Evolutionary conservation across 257 asterid species (phyloP).

Genomic region (Perilla frutescens): DNA sequence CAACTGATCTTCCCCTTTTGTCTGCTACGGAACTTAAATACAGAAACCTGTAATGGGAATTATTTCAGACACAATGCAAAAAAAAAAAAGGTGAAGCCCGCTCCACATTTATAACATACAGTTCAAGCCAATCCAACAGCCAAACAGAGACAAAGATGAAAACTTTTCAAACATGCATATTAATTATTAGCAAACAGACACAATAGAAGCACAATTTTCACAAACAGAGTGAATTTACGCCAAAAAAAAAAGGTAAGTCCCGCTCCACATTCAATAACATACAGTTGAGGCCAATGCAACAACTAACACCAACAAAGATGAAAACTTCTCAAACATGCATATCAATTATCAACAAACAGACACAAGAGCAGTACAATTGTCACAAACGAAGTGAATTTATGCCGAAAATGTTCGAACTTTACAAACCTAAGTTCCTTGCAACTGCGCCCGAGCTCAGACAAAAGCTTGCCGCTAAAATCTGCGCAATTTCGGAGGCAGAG

Average conservation of each 20-base stretch:
- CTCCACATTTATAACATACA: constrained; percentile 29
- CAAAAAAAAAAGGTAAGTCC: constrained; percentile 35
- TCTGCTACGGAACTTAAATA: constrained; percentile 91
- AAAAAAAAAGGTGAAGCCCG: constrained; percentile 36
- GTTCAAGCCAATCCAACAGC: background rate
- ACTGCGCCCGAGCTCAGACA: constrained; percentile 67
- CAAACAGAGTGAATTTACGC: constrained; percentile 11
- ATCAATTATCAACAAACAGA: constrained; percentile 4
- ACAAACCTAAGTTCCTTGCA: constrained; percentile 86
- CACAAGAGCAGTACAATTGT: constrained; percentile 19
- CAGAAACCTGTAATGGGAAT: constrained; percentile 64
- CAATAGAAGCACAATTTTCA: constrained; percentile 18
- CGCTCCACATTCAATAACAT: constrained; percentile 30
- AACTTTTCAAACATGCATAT: constrained; percentile 14
- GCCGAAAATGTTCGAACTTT: background rate
- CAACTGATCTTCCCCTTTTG: constrained; percentile 81
- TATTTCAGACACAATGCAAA: constrained; percentile 28
- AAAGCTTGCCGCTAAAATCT: constrained; percentile 77
- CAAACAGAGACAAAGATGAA: constrained; percentile 27
- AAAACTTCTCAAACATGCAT: constrained; percentile 15
- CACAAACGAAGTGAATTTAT: constrained; percentile 16
- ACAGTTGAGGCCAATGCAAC: constrained; percentile 12
- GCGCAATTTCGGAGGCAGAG: constrained; percentile 74
- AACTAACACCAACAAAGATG: constrained; percentile 28
- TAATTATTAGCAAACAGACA: constrained; percentile 2